These are phyloP conservation scores for Barbarea vulgaris DNA, from an alignment of 345 rosid species.

Conservation along the genomic window DNA sequence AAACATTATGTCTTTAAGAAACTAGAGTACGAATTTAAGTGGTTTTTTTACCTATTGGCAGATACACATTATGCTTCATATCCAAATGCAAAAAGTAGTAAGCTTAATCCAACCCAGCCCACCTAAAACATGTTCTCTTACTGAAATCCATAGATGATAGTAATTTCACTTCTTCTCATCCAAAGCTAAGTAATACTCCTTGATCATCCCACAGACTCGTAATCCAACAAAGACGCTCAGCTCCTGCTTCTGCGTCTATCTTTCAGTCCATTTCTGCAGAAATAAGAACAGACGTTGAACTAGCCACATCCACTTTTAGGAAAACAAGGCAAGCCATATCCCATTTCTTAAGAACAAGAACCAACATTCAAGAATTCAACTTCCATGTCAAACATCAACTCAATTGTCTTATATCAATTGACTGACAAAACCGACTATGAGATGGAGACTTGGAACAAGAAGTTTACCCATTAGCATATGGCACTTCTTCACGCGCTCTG, in stretches of 20 bases:
- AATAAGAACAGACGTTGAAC: slow-evolving; percentile 20
- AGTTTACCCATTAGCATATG: slow-evolving; percentile 87
- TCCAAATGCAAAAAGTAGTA: slow-evolving; percentile 48
- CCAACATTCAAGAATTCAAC: not conserved
- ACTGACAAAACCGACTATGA: not conserved
- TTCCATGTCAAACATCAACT: slow-evolving; percentile 13
- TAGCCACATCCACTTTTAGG: not conserved
- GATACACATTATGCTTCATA: slow-evolving; percentile 45
- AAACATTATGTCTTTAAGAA: slow-evolving; percentile 40
- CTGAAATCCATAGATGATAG: slow-evolving; percentile 65
- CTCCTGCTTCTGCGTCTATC: slow-evolving; percentile 97
- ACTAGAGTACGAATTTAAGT: slow-evolving; percentile 36
- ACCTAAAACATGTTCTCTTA: slow-evolving; percentile 50
- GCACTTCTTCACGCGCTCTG: slow-evolving; percentile 79
- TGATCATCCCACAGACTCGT: not conserved
- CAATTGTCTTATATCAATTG: not conserved
- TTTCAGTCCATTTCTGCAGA: slow-evolving; percentile 73
- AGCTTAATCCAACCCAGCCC: slow-evolving; percentile 69
- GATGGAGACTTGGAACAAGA: slow-evolving; percentile 8
- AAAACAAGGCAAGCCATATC: not conserved
- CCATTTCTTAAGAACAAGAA: not conserved
- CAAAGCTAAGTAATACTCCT: slow-evolving; percentile 25
- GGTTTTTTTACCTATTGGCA: slow-evolving; percentile 38
- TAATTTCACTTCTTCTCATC: slow-evolving; percentile 53
- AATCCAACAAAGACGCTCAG: slow-evolving; percentile 43